Evolutionary conservation across 1,284 basidiomycete genomes (phyloP).

Genomic region (Cutaneotrichosporon curvatum): DNA sequence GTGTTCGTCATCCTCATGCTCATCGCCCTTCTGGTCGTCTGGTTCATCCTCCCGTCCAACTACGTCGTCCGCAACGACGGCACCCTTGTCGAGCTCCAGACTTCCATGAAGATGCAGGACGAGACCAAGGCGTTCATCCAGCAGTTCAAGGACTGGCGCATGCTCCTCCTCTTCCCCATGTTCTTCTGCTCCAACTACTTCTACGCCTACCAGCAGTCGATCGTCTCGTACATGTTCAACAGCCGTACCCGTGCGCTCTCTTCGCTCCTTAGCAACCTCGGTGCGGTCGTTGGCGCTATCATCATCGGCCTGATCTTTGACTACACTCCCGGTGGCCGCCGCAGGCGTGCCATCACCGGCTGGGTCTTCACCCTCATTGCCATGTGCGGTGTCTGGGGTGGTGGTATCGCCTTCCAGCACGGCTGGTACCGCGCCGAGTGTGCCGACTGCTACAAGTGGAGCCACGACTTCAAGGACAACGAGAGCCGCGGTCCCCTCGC

Average conservation of each 20-base stretch:
- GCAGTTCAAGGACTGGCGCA: conserved; percentile 31
- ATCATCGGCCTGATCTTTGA: conserved; percentile 38
- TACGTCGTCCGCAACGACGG: conserved; percentile 32
- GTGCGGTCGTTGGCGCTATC: conserved; percentile 33
- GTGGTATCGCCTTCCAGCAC: conserved; percentile 18
- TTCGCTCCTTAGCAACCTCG: conserved; percentile 28
- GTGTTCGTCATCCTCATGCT: conserved; percentile 43
- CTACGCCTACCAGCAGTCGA: conserved; percentile 34
- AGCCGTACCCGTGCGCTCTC: conserved; percentile 33
- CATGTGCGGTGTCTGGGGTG: conserved; percentile 29
- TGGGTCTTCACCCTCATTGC: conserved; percentile 20
- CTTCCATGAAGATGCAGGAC: conserved; percentile 15
- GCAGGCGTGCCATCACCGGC: conserved; percentile 25
- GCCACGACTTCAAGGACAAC: conserved; percentile 1
- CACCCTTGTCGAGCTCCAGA: conserved; percentile 27
- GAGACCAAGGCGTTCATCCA: conserved; percentile 23
- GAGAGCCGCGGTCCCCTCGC: not conserved
- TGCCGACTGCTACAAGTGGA: not conserved
- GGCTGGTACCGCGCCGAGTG: conserved; percentile 13
- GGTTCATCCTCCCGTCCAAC: conserved; percentile 33
- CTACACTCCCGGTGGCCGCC: conserved; percentile 25
- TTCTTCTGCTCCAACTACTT: conserved; percentile 37
- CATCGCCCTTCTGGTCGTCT: conserved; percentile 23
- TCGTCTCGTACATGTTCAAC: conserved; percentile 31
- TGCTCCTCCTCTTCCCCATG: conserved; percentile 34